These are phyloP conservation scores for Candida manassasensis DNA, from an alignment of 805 yeast species.

Conservation along the genomic window DNA sequence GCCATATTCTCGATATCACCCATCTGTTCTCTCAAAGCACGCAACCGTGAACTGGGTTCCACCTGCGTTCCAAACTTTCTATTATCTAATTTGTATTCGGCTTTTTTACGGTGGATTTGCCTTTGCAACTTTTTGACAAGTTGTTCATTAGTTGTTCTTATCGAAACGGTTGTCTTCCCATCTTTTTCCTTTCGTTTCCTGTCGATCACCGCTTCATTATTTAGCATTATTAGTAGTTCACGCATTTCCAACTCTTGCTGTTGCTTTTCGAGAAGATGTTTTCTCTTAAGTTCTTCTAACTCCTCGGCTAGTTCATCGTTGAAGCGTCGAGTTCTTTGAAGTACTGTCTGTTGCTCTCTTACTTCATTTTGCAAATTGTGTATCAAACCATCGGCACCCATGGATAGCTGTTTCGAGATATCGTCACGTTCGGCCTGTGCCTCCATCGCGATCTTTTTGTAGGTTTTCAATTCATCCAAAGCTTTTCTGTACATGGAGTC, in stretches of 20 bases:
- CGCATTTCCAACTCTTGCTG: conserved; percentile 74
- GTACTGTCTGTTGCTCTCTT: conserved; percentile 55
- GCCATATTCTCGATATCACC: conserved; percentile 82
- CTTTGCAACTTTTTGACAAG: conserved; percentile 39
- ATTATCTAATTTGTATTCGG: conserved; percentile 44
- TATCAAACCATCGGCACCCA: conserved; percentile 76
- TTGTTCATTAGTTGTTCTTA: conserved; percentile 30
- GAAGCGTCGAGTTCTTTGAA: conserved; percentile 55
- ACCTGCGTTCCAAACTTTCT: conserved; percentile 47
- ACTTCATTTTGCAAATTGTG: conserved; percentile 56
- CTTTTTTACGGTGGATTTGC: conserved; percentile 43
- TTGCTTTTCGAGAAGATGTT: conserved; percentile 60
- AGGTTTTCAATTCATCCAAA: conserved; percentile 46
- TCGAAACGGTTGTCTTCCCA: conserved; percentile 34
- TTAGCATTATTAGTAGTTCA: conserved; percentile 61
- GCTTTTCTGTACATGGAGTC: conserved; percentile 85
- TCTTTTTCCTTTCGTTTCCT: conserved; percentile 24
- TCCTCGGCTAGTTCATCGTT: conserved; percentile 58
- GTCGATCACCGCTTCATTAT: conserved; percentile 38
- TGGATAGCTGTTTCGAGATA: conserved; percentile 57
- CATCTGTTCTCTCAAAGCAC: conserved; percentile 78
- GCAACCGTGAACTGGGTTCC: conserved; percentile 73
- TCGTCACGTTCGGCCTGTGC: conserved; percentile 58
- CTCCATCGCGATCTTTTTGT: conserved; percentile 48
- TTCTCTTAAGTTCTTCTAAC: conserved; percentile 58